Percentiles rank a stretch among this genome's conserved stretches.
These are phyloP conservation scores for Microstegium vimineum DNA, from an alignment of 176 grass and related monocot species.

Conservation along the genomic window DNA sequence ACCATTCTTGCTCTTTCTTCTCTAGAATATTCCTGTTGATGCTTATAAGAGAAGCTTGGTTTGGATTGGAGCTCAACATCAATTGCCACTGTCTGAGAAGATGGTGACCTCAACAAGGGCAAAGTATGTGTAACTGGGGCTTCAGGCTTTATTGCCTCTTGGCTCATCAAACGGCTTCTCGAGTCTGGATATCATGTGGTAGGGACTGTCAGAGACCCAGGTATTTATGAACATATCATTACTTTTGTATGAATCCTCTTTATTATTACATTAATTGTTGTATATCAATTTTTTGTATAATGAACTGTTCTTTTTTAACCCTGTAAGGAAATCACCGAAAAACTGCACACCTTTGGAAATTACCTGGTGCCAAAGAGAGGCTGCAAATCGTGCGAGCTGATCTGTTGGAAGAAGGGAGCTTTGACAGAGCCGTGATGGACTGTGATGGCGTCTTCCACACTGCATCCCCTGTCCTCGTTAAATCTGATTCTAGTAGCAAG, in stretches of 20 bases:
- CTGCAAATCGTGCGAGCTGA: constrained; percentile 70
- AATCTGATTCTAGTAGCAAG: constrained; percentile 75
- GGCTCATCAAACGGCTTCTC: constrained; percentile 75
- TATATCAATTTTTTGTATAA: not conserved
- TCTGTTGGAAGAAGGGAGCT: constrained; percentile 75
- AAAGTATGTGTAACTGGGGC: constrained; percentile 89
- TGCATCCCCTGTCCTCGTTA: constrained; percentile 65
- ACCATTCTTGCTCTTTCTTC: constrained; percentile 28
- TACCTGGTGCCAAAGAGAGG: constrained; percentile 72
- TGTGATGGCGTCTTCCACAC: constrained; percentile 82
- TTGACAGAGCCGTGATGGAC: constrained; percentile 61
- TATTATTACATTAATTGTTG: not conserved
- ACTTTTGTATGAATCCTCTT: not conserved
- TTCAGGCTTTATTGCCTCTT: constrained; percentile 74
- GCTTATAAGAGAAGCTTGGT: constrained; percentile 31
- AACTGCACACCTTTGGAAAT: constrained; percentile 67
- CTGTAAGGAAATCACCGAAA: constrained; percentile 50
- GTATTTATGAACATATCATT: constrained; percentile 10
- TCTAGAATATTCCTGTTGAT: constrained; percentile 8
- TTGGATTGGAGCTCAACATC: constrained; percentile 9
- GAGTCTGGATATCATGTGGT: constrained; percentile 66
- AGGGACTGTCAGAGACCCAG: constrained; percentile 79
- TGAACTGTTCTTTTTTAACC: not conserved
- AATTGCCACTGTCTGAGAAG: not conserved
- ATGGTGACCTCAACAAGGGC: constrained; percentile 49